Conservation (phyloP, 1,139 yeast genomes). For the Yamadazyma sp. region DNA sequence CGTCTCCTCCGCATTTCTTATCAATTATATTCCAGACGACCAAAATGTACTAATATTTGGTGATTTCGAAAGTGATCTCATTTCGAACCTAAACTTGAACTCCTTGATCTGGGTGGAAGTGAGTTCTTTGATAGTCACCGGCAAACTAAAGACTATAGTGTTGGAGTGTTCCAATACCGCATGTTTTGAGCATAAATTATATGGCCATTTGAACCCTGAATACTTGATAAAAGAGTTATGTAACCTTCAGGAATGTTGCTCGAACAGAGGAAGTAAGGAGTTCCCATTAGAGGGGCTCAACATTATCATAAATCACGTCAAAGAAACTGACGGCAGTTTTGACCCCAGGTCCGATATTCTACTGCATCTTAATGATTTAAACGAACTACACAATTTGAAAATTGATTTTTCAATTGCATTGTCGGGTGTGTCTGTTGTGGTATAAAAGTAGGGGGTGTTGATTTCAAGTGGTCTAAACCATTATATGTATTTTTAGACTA, state of each 20-base stretch:
- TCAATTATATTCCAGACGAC: slow-evolving; percentile 33
- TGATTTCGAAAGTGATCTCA: slow-evolving; percentile 71
- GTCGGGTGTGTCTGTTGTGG: slow-evolving; percentile 43
- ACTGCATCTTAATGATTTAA: slow-evolving; percentile 45
- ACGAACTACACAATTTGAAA: slow-evolving; percentile 32
- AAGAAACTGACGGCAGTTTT: slow-evolving; percentile 41
- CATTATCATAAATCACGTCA: slow-evolving; percentile 70
- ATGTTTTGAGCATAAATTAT: slow-evolving; percentile 47
- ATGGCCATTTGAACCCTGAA: slow-evolving; percentile 78
- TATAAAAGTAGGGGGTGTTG: slow-evolving; percentile 2
- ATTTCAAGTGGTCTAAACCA: not conserved
- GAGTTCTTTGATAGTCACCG: slow-evolving; percentile 42
- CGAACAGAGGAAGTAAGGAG: slow-evolving; percentile 7
- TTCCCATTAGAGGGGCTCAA: slow-evolving; percentile 48
- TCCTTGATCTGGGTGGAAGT: slow-evolving; percentile 55
- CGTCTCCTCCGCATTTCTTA: slow-evolving; percentile 51
- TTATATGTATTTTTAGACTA: slow-evolving; percentile 2
- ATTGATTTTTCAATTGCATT: slow-evolving; percentile 52
- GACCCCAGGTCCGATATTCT: slow-evolving; percentile 62
- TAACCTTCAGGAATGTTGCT: slow-evolving; percentile 25
- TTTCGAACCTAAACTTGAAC: slow-evolving; percentile 46
- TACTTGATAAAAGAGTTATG: slow-evolving; percentile 59
- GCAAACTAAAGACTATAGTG: slow-evolving; percentile 51
- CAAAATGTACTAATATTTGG: slow-evolving; percentile 66
- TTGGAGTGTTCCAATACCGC: slow-evolving; percentile 72